Evolutionary conservation across 768 basidiomycete genomes (phyloP).

Genomic region (Russula foetens): DNA sequence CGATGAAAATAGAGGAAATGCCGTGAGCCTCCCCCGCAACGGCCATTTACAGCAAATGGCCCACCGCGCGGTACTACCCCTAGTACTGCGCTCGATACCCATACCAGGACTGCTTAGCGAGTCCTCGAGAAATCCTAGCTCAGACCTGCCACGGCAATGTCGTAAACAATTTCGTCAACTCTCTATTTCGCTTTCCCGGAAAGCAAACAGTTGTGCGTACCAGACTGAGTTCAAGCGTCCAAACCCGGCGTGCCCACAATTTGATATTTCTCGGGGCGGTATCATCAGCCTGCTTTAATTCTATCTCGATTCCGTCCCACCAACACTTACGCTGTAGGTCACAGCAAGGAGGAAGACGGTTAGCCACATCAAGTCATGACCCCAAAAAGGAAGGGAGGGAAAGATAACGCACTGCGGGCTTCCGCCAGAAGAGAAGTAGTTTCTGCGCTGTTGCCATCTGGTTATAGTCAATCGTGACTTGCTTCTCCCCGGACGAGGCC

Average conservation of each 20-base stretch:
- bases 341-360: background rate
- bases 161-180: background rate
- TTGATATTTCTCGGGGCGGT: conserved; percentile 57
- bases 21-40: background rate
- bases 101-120: background rate
- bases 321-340: conserved; percentile 87
- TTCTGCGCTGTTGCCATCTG: conserved; percentile 99
- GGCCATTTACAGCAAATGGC: no score
- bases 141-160: conserved; percentile 13
- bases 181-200: conserved; percentile 3
- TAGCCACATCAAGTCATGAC: conserved; percentile 8
- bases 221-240: conserved; percentile 95
- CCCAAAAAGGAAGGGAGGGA: conserved; percentile 1
- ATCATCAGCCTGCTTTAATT: conserved; percentile 53
- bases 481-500: conserved; percentile 44
- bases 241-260: conserved; percentile 94
- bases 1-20: background rate
- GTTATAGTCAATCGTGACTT: conserved; percentile 76
- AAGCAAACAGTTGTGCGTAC: conserved; percentile 35
- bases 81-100: background rate
- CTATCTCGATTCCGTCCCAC: conserved; percentile 97
- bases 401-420: conserved; percentile 79
- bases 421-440: conserved; percentile 94
- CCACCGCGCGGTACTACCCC: no score
- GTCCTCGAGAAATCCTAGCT: background rate